Base-by-base conservation (phyloP, 257 asterid species). In the Ballota nigra region DNA sequence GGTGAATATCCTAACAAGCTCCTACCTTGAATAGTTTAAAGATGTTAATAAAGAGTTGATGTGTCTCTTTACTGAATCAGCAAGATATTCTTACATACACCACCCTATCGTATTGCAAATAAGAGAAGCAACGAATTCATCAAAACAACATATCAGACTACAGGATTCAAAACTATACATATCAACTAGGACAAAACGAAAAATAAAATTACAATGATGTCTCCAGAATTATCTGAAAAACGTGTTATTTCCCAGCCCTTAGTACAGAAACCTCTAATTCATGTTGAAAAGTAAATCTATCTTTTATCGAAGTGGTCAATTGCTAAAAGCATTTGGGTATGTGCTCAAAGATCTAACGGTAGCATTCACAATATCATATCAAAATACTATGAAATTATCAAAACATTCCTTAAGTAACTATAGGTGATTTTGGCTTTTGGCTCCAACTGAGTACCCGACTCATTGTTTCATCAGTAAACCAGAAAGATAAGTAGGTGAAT, bases 181-280 rank as follows among this genome's bases (percentile, higher is more conserved):
- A 38, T 19, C n/a, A n/a, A 63, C 4, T 43, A 5, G 9, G 33
- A 68, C 43, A 52, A 55, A 64, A 10, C 40, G n/a, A 3, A 13
- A 45, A 61, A 10, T 3, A 0, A n/a, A n/a, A n/a, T n/a, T 36
- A 19, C n/a, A 29, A 63, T 15, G 26, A 52, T 36, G 47, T 66
- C 64, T 63, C 31, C 26, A 72, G 16, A 16, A 71, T 64, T 43
- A 47, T 67, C 70, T 26, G 29, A 72, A 20, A n/a, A n/a, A 19
- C 36, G 63, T 29, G 55, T 31, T 38, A 47, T 11, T 52, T 9
- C 43, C n/a, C 40, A 6, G 24, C 9, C 40, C 38, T n/a, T 23
- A 16, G 34, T 3, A 52, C 49, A 47, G 53, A 36, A 72, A 36
- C 68, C 63, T 9, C 33, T 31, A 20, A n/a, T 67, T 52, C 63